Evolutionary conservation across 1,284 basidiomycete genomes (phyloP).

Genomic region (Austroboletus rostrupii): DNA sequence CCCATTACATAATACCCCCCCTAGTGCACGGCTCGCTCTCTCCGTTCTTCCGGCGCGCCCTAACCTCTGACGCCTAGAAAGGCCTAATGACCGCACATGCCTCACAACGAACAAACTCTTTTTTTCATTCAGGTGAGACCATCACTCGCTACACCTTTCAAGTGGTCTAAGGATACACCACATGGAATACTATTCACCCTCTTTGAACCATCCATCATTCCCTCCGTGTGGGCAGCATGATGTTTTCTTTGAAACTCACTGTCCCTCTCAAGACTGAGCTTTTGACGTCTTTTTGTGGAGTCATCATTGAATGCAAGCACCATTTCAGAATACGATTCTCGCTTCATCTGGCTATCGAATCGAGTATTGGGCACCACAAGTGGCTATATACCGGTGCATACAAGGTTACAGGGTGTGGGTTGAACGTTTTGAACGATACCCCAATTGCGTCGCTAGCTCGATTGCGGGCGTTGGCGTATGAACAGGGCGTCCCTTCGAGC

Average conservation of each 20-base stretch:
- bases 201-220: no score
- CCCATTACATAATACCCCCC: no score
- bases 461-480: no score
- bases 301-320: constrained; percentile 65
- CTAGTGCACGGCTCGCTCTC: no score
- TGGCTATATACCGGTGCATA: constrained; percentile 1
- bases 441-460: constrained; percentile 85
- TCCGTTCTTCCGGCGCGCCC: no score
- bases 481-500: constrained; percentile 11
- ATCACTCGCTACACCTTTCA: no score
- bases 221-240: constrained; percentile 84
- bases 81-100: no score
- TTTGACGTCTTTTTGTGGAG: background rate
- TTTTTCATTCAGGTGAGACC: no score
- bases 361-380: constrained; percentile 64
- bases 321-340: constrained; percentile 1
- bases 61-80: no score
- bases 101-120: no score
- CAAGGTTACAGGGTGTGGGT: constrained; percentile 68
- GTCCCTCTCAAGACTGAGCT: constrained; percentile 37
- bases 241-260: constrained; percentile 80
- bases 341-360: constrained; percentile 54
- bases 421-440: constrained; percentile 82
- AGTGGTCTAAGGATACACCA: no score
- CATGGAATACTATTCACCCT: no score